These are phyloP conservation scores for Neurospora sp. DNA, from an alignment of 2,329 filamentous ascomycete species.

Conservation along the genomic window DNA sequence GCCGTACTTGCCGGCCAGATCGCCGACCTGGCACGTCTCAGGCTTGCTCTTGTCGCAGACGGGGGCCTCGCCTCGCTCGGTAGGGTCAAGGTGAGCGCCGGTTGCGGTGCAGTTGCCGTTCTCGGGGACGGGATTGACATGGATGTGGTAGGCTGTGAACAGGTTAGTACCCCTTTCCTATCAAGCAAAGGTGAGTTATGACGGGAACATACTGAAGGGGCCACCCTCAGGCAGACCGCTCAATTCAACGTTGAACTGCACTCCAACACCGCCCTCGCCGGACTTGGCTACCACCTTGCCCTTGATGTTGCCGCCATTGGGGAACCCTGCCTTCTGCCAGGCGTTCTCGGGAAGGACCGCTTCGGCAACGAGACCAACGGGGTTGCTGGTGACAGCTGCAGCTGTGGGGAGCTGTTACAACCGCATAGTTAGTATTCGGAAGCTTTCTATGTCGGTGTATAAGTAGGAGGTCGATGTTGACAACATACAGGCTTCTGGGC, in stretches of 20 bases:
- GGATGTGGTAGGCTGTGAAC: conserved; percentile 58
- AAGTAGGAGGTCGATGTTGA: neutral
- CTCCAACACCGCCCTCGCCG: conserved; percentile 20
- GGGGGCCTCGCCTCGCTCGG: conserved; percentile 49
- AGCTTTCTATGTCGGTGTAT: neutral
- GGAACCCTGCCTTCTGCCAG: conserved; percentile 38
- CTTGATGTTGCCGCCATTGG: conserved; percentile 41
- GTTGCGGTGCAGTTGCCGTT: conserved; percentile 64
- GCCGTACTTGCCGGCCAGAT: conserved; percentile 66
- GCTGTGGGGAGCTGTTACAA: neutral
- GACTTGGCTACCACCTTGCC: conserved; percentile 22
- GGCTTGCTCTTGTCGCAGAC: conserved; percentile 48
- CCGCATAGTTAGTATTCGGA: neutral
- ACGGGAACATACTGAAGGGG: conserved; percentile 31
- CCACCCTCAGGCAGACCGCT: conserved; percentile 24
- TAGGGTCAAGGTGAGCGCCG: conserved; percentile 62
- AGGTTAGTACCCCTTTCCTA: conserved; percentile 9
- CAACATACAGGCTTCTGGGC: neutral
- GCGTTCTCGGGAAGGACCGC: conserved; percentile 44
- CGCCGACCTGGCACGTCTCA: conserved; percentile 63
- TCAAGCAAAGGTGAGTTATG: conserved; percentile 29
- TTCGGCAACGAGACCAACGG: conserved; percentile 40
- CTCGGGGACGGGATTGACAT: conserved; percentile 50
- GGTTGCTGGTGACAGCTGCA: conserved; percentile 40
- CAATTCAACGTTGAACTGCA: conserved; percentile 22